phyloP scores from a whole-genome alignment of 768 basidiomycete species.

The Lactifluus echinatus region DNA sequence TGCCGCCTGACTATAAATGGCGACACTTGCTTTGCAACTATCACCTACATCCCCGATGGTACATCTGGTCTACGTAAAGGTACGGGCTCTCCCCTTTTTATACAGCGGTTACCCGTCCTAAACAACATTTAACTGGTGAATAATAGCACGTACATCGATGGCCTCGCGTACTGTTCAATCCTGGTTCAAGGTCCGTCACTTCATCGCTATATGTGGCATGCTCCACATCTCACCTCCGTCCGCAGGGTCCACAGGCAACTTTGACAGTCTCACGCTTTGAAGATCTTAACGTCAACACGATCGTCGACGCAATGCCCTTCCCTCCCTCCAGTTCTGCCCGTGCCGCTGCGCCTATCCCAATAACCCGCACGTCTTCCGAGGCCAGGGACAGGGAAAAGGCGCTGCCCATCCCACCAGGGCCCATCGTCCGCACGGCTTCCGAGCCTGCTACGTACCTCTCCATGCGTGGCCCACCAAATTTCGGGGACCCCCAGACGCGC shows the following conservation, averaged over 20 bases:
- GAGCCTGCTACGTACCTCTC: neutral
- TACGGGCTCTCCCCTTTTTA: neutral
- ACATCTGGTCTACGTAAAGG: constrained; percentile 16
- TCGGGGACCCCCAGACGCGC: constrained; percentile 8
- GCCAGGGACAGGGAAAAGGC: constrained; percentile 2
- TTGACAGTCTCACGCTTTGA: constrained; percentile 13
- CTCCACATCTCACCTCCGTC: neutral
- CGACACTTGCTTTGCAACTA: constrained; percentile 3
- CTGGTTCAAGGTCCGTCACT: constrained; percentile 17
- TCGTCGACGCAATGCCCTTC: constrained; percentile 12
- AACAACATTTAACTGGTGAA: neutral
- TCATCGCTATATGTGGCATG: neutral
- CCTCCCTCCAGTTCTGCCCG: neutral
- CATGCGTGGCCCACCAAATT: constrained; percentile 7
- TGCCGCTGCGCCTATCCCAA: neutral
- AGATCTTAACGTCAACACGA: neutral
- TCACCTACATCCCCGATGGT: constrained; percentile 16
- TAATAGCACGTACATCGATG: constrained; percentile 14
- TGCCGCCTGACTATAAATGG: constrained; percentile 5
- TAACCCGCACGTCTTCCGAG: constrained; percentile 4
- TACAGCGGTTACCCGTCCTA: neutral
- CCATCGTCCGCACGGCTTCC: neutral
- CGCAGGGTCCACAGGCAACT: constrained; percentile 12
- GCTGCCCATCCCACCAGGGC: constrained; percentile 1
- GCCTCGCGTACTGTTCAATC: constrained; percentile 17